Evolutionary conservation across 139 green algal genomes (phyloP).

Genomic region (Chlorella sp.): DNA sequence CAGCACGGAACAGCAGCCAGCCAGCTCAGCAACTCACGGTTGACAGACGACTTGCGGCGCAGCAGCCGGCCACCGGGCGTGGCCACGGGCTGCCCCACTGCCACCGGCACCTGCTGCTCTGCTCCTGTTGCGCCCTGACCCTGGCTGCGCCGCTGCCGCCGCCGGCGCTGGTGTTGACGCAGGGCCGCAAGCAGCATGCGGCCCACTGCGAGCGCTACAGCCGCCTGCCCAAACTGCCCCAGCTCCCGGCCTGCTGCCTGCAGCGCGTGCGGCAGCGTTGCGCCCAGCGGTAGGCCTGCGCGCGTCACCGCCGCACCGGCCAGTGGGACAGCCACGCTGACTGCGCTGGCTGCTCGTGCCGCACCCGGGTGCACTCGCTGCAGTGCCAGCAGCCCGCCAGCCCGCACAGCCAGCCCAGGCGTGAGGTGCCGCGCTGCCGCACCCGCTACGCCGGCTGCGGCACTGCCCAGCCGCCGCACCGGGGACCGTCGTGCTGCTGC

Average conservation of each 20-base stretch:
- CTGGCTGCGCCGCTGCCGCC: neutral
- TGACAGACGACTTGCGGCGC: slow-evolving; percentile 24
- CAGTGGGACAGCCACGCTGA: neutral
- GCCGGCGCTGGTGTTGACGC: neutral
- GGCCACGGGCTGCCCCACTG: neutral
- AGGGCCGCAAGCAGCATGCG: neutral
- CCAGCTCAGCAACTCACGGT: neutral
- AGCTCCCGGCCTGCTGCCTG: neutral
- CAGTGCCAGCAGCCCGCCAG: slow-evolving; percentile 23
- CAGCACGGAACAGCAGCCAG: neutral
- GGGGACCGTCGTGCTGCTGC: neutral
- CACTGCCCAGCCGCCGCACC: neutral
- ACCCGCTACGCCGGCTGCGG: neutral
- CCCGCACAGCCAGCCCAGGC: slow-evolving; percentile 7
- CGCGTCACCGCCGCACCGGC: neutral
- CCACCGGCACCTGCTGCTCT: neutral
- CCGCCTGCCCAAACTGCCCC: slow-evolving; percentile 18
- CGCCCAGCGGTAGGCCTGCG: neutral
- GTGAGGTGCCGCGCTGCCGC: slow-evolving; percentile 10
- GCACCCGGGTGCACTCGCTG: neutral
- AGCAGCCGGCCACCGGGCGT: neutral
- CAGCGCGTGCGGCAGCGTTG: neutral
- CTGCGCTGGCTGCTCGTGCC: neutral
- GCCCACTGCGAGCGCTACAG: neutral
- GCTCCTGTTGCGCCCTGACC: neutral